phyloP scores from a whole-genome alignment of 441 rosid genomes.

The Arabidopsis hybrid region DNA sequence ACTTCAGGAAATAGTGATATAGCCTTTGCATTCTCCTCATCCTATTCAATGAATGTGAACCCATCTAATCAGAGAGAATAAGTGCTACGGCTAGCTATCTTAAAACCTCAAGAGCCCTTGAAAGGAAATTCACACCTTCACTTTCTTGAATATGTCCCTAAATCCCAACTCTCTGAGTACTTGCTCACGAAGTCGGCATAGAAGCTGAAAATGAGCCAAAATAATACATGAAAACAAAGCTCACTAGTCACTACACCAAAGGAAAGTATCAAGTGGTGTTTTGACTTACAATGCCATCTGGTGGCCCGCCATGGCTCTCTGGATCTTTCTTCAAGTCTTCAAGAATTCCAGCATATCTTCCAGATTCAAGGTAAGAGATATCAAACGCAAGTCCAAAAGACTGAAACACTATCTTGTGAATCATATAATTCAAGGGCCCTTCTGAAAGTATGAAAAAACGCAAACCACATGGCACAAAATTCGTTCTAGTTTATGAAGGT shows the following conservation, averaged over 20 bases:
- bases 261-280: constrained; percentile 3
- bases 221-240: constrained; percentile 30
- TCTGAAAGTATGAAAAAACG: constrained; percentile 29
- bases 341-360: constrained; percentile 82
- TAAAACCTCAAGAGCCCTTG: constrained; percentile 1
- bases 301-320: constrained; percentile 93
- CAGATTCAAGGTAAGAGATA: constrained; percentile 21
- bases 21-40: constrained; percentile 82
- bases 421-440: not conserved
- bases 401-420: not conserved
- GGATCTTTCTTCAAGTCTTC: constrained; percentile 92
- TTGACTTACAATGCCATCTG: constrained; percentile 79
- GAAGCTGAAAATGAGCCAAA: constrained; percentile 57
- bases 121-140: constrained; percentile 63
- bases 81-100: not conserved
- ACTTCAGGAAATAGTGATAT: constrained; percentile 81
- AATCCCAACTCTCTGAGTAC: constrained; percentile 58
- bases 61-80: not conserved
- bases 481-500: constrained; percentile 35
- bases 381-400: constrained; percentile 13
- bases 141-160: constrained; percentile 93
- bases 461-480: not conserved
- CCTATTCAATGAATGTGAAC: constrained; percentile 21
- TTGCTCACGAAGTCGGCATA: constrained; percentile 87
- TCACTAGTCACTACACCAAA: not conserved